Conservation (phyloP, 768 basidiomycete genomes). For the Tulasnella calospora region DNA sequence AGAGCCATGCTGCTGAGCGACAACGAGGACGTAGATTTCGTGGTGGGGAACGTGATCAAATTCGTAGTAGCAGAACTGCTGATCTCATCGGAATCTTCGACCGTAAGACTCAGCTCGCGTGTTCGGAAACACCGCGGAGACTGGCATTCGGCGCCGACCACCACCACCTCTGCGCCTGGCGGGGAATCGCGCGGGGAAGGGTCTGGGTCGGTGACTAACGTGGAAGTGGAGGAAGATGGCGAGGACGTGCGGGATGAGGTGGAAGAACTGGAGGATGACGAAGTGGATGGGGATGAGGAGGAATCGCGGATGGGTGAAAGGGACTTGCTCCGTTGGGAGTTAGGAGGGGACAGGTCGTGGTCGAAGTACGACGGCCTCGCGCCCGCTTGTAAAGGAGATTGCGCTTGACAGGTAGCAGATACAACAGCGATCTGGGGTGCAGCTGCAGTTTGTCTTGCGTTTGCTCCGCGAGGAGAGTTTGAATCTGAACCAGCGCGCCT, state of each 20-base stretch:
- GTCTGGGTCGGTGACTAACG: slow-evolving; percentile 19
- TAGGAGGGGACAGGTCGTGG: neutral
- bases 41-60: neutral
- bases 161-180: neutral
- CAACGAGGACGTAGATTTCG: neutral
- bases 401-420: slow-evolving; percentile 3
- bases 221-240: slow-evolving; percentile 14
- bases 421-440: neutral
- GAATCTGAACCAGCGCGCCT: neutral
- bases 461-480: neutral
- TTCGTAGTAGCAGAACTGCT: neutral
- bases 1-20: neutral
- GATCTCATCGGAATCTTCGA: neutral
- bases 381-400: neutral
- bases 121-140: slow-evolving; percentile 10
- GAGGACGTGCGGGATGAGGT: neutral
- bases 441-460: neutral
- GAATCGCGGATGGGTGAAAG: neutral
- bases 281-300: slow-evolving; percentile 19
- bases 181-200: slow-evolving; percentile 5
- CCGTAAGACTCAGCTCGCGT: neutral
- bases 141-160: neutral
- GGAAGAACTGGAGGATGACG: neutral
- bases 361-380: neutral
- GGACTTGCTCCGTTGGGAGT: slow-evolving; percentile 5